Evolutionary conservation across 192 early-diverging fungal genomes (phyloP), one percentile per base, ranked within the genome.

Genomic region (Backusella australiensis): DNA sequence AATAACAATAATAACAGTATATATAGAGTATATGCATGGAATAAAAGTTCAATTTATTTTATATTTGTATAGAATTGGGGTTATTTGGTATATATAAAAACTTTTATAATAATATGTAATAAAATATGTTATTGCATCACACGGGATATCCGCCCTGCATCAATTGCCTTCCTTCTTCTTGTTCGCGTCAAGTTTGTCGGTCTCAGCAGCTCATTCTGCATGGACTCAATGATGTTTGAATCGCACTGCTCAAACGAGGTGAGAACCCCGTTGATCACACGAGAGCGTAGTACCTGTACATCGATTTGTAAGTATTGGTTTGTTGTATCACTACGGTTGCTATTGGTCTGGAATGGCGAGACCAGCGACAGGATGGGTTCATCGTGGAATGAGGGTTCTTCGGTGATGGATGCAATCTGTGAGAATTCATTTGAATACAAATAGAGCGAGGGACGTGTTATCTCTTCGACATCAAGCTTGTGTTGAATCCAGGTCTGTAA

Each of bases 241-340:
- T 71, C 44, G 39, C 70, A 71, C 41, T 71, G 70, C 15, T 71
- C 23, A 8, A 71, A 32, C 0, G 70, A 41, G 6, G 42, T 19
- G 12, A 81, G 66, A 46, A 74, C 46, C 0, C 81, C 83, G 53
- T 86, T 72, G 34, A 89, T 85, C 23, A 89, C 75, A 6, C 81
- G 76, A 4, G 89, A 88, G 9, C 91, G 87, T 32, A 93, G 86
- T 35, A 94, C 91, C 77, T 93, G 89, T 35, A 94, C 86, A 80
- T 94, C 93, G 29, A 94, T 82, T 29, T 90, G 86, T 81, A 94
- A 73, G 75, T 91, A 93, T 11, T 71, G 82, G 67, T 65, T 82
- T 85, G 26, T 74, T 79, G n/a, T 78, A 71, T n/a, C 80, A 77
- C 26, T 69, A 19, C 32, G 71, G 76, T 69, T 69, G 9, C 35